Percentiles rank a stretch among this genome's conserved stretches.
Conservation (phyloP, 2,329 filamentous ascomycete genomes). For the Ceratocystiopsis sp. region DNA sequence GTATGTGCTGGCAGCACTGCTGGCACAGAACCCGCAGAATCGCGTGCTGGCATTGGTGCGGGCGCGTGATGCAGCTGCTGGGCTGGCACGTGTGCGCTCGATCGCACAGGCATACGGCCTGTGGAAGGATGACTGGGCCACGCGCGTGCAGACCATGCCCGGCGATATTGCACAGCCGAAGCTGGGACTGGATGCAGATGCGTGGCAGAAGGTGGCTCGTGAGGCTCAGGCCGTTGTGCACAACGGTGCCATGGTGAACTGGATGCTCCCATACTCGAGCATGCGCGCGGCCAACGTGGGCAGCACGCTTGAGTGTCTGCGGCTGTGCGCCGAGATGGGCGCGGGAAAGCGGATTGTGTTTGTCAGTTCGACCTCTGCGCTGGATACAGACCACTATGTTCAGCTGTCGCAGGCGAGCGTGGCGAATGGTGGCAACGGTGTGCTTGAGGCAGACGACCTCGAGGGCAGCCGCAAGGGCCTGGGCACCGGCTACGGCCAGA, state of each 20-base stretch:
- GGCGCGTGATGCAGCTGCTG: constrained; percentile 35
- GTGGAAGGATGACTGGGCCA: constrained; percentile 35
- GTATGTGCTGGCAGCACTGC: constrained; percentile 59
- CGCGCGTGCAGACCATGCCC: constrained; percentile 46
- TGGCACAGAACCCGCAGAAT: constrained; percentile 27
- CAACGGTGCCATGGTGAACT: constrained; percentile 70
- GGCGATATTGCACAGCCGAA: constrained; percentile 59
- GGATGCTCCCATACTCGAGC: constrained; percentile 61
- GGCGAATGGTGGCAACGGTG: constrained; percentile 41
- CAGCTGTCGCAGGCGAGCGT: constrained; percentile 48
- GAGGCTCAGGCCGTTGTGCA: constrained; percentile 60
- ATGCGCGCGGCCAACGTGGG: constrained; percentile 61
- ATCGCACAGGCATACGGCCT: constrained; percentile 41
- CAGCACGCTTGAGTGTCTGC: constrained; percentile 60
- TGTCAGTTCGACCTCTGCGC: constrained; percentile 63
- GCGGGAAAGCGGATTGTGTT: constrained; percentile 69
- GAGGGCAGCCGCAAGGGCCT: constrained; percentile 60
- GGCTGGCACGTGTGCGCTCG: constrained; percentile 13
- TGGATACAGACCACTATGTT: constrained; percentile 72
- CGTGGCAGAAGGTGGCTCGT: constrained; percentile 48
- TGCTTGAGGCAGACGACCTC: constrained; percentile 64
- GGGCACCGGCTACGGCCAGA: constrained; percentile 77
- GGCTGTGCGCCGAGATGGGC: constrained; percentile 44
- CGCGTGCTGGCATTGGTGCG: constrained; percentile 64
- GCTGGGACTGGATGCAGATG: constrained; percentile 50